Evolutionary conservation across 306 rosid species (phyloP).

Genomic region (Fragaria vesca): DNA sequence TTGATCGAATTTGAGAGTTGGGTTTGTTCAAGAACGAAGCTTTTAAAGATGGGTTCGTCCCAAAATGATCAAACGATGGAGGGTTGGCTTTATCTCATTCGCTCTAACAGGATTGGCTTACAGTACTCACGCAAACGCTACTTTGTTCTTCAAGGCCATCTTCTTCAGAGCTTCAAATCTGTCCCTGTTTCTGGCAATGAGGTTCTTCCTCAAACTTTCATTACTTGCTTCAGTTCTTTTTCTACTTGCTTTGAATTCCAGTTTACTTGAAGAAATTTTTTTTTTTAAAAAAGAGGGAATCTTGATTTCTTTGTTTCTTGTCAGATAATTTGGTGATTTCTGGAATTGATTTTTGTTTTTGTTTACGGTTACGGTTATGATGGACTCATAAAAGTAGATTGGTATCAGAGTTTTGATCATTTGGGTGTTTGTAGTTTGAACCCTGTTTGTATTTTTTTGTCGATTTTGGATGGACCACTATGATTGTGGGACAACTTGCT

Average conservation of each 20-base stretch:
- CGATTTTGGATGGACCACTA: background rate
- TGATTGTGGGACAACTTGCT: background rate
- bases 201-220: constrained; percentile 31
- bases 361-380: too few species aligned
- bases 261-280: background rate
- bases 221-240: background rate
- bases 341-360: background rate
- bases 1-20: background rate
- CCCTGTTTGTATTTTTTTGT: background rate
- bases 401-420: background rate
- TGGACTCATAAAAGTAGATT: background rate
- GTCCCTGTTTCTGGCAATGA: constrained; percentile 52
- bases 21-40: constrained; percentile 4
- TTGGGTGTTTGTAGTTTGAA: background rate
- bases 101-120: constrained; percentile 65
- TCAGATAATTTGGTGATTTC: background rate
- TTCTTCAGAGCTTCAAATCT: constrained; percentile 70
- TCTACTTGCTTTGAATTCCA: background rate
- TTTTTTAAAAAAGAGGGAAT: background rate
- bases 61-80: constrained; percentile 53
- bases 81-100: constrained; percentile 74
- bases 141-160: constrained; percentile 60
- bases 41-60: constrained; percentile 29
- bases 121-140: constrained; percentile 77
- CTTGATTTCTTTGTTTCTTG: background rate